A percentile compares a stretch with the other conserved stretches of the same genome.
Evolutionary conservation across 2,329 filamentous ascomycete genomes (phyloP).

Genomic region (Trichophyton schoenleinii): DNA sequence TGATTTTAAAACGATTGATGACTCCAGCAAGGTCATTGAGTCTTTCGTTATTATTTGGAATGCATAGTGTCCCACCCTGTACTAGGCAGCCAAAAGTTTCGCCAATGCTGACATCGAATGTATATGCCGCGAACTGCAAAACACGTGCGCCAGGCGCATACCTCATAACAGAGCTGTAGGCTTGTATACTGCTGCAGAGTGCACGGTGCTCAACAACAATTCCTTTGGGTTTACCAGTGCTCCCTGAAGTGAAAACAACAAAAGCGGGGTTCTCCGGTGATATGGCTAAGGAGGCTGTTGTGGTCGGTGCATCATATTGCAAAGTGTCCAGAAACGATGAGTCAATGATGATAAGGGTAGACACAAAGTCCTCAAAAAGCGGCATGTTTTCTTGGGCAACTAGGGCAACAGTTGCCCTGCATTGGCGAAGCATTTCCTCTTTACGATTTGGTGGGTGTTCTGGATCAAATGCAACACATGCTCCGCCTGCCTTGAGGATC

Average conservation of each 20-base stretch:
- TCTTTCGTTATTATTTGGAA: conserved; percentile 42
- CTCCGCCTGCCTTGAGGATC: conserved; percentile 21
- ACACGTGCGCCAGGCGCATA: conserved; percentile 39
- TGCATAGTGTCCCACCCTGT: conserved; percentile 45
- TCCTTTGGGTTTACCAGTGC: conserved; percentile 41
- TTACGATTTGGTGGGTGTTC: conserved; percentile 18
- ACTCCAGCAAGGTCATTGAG: conserved; percentile 36
- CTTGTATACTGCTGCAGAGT: conserved; percentile 43
- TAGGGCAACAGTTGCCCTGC: conserved; percentile 14
- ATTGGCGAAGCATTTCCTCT: conserved; percentile 15
- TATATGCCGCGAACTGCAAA: conserved; percentile 41
- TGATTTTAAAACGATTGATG: conserved; percentile 37
- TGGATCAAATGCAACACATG: conserved; percentile 22
- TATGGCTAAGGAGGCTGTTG: conserved; percentile 6
- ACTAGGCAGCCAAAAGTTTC: conserved; percentile 41
- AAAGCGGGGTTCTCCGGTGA: conserved; percentile 30
- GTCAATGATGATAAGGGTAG: background rate
- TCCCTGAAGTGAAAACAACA: conserved; percentile 43
- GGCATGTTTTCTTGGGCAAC: conserved; percentile 7
- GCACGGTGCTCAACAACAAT: conserved; percentile 38
- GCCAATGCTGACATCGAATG: conserved; percentile 40
- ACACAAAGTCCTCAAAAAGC: conserved; percentile 4
- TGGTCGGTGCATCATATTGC: background rate
- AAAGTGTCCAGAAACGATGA: background rate
- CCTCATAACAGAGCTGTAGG: conserved; percentile 38